Evolutionary conservation across 495 filamentous ascomycete species (phyloP).

Genomic region (Parmelia sp.): DNA sequence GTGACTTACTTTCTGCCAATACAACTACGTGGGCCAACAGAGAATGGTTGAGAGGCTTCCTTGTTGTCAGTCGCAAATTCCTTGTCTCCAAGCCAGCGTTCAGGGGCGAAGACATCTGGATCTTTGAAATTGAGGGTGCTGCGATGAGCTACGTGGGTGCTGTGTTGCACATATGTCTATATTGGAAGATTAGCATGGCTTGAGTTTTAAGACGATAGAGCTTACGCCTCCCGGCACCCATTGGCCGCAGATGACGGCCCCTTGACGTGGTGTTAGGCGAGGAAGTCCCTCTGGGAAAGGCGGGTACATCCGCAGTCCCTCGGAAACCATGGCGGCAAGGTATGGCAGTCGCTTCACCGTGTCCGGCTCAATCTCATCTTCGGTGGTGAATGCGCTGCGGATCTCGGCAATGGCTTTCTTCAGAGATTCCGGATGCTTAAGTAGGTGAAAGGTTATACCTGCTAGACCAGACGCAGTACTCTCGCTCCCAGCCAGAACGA

Average conservation of each 20-base stretch:
- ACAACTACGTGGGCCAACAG: constrained; percentile 39
- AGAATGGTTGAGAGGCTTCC: constrained; percentile 40
- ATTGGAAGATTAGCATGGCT: background rate
- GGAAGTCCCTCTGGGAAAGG: constrained; percentile 28
- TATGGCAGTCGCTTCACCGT: constrained; percentile 13
- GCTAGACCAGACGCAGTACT: constrained; percentile 47
- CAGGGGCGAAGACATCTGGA: constrained; percentile 38
- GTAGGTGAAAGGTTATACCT: constrained; percentile 37
- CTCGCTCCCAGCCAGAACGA: constrained; percentile 49
- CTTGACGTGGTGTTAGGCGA: constrained; percentile 14
- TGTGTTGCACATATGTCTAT: constrained; percentile 11
- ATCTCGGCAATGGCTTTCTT: constrained; percentile 39
- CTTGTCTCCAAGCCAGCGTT: constrained; percentile 40
- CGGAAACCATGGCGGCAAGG: constrained; percentile 36
- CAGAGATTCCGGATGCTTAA: constrained; percentile 13
- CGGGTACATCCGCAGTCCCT: constrained; percentile 42
- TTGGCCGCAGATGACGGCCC: constrained; percentile 5
- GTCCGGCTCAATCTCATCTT: constrained; percentile 34
- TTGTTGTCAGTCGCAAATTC: constrained; percentile 33
- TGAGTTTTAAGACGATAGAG: background rate
- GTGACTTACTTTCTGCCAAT: constrained; percentile 37
- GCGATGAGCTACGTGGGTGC: constrained; percentile 15
- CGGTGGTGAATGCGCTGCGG: constrained; percentile 35
- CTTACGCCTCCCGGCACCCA: constrained; percentile 15
- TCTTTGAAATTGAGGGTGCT: constrained; percentile 31